A percentile compares a stretch with the other conserved stretches of the same genome.
phyloP scores from a whole-genome alignment of 2,329 filamentous ascomycete genomes.

The Diplodia sapinea region DNA sequence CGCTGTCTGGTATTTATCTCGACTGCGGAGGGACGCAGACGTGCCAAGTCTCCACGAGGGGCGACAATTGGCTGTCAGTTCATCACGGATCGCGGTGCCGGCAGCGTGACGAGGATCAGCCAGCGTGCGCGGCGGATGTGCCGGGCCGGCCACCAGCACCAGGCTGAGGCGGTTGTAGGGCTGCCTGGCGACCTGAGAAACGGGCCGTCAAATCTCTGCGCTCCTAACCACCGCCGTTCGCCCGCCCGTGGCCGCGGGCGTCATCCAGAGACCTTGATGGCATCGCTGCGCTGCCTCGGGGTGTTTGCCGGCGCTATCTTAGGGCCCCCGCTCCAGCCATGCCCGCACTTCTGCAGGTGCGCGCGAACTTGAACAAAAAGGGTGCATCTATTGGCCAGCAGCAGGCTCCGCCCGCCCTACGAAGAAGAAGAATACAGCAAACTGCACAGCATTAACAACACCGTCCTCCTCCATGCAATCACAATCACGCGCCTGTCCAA shows the following conservation, averaged over 20 bases:
- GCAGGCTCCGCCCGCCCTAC: not conserved
- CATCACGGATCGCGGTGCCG: slow-evolving; percentile 21
- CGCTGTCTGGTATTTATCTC: slow-evolving; percentile 18
- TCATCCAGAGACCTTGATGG: slow-evolving; percentile 12
- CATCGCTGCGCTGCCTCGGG: not conserved
- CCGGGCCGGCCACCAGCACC: not conserved
- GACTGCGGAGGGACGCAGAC: slow-evolving; percentile 13
- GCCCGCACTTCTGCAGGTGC: slow-evolving; percentile 15
- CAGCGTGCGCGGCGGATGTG: slow-evolving; percentile 19
- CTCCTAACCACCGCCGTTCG: not conserved
- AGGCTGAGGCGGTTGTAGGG: not conserved
- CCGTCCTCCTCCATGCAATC: too few species aligned
- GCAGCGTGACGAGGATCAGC: slow-evolving; percentile 16
- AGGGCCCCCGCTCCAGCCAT: slow-evolving; percentile 8
- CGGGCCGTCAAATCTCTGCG: slow-evolving; percentile 20
- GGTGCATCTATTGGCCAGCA: slow-evolving; percentile 22
- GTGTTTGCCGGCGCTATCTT: slow-evolving; percentile 10
- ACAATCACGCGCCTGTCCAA: not conserved
- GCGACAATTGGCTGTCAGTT: slow-evolving; percentile 23
- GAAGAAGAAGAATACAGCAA: not conserved
- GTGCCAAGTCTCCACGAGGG: slow-evolving; percentile 27
- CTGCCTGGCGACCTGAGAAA: slow-evolving; percentile 15
- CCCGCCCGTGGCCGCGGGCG: not conserved
- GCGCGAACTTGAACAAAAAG: slow-evolving; percentile 2
- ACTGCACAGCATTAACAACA: not conserved